These are phyloP conservation scores for Aspergillus taichungensis DNA, from an alignment of 495 filamentous ascomycete genomes.

Conservation along the genomic window DNA sequence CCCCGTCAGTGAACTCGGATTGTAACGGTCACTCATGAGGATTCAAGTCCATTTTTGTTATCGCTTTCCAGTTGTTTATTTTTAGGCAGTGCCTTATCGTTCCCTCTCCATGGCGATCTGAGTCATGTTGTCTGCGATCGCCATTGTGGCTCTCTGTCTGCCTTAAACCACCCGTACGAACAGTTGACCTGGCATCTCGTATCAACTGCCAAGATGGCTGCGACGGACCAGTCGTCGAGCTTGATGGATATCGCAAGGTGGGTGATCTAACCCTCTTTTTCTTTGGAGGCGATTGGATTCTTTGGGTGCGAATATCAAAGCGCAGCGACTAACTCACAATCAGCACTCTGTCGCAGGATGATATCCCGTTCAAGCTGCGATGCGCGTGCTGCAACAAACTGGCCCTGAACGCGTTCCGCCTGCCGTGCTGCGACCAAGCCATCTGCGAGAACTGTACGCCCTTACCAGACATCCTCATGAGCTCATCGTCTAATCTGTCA, in stretches of 20 bases:
- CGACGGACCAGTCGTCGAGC: constrained; percentile 33
- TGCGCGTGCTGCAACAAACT: constrained; percentile 90
- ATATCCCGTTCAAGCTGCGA: constrained; percentile 87
- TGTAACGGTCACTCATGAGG: too few relatives aligned
- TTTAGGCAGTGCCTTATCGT: background rate
- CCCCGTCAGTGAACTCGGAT: background rate
- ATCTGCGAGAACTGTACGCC: constrained; percentile 84
- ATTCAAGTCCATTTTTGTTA: background rate
- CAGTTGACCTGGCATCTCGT: constrained; percentile 2
- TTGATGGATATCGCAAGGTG: constrained; percentile 41
- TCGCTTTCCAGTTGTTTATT: background rate
- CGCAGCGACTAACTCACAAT: background rate
- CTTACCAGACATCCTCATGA: background rate
- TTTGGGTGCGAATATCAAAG: too few relatives aligned
- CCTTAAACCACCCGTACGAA: background rate
- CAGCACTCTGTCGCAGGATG: constrained; percentile 71
- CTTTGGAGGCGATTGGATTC: too few relatives aligned
- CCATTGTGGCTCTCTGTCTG: constrained; percentile 2
- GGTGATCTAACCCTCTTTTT: constrained; percentile 2
- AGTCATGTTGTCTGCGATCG: constrained; percentile 13
- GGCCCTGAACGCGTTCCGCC: constrained; percentile 79
- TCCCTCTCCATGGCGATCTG: constrained; percentile 8
- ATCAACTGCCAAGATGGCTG: constrained; percentile 24
- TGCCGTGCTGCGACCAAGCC: constrained; percentile 91
- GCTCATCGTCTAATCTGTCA: background rate